These are phyloP conservation scores for Colletotrichum phormii DNA, from an alignment of 2,329 filamentous ascomycete genomes.

Conservation along the genomic window DNA sequence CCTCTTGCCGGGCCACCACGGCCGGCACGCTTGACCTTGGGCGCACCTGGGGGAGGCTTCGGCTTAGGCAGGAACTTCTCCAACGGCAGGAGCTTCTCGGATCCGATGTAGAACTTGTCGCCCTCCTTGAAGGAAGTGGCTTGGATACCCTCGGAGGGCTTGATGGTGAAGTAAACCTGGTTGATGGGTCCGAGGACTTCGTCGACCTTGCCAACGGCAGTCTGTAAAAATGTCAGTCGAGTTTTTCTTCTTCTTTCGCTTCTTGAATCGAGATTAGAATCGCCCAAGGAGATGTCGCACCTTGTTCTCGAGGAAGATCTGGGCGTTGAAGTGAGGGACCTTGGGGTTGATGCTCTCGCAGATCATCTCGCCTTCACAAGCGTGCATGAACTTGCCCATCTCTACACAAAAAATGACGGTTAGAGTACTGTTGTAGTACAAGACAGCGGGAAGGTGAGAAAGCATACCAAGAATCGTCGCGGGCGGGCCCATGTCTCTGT, in stretches of 20 bases:
- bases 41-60: conserved; percentile 76
- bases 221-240: conserved; percentile 57
- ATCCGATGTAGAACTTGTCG: conserved; percentile 96
- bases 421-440: background rate
- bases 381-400: conserved; percentile 94
- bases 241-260: background rate
- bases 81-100: conserved; percentile 93
- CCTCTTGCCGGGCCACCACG: conserved; percentile 54
- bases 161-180: conserved; percentile 98
- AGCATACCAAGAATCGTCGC: conserved; percentile 37
- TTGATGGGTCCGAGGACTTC: conserved; percentile 98
- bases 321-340: conserved; percentile 98
- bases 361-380: conserved; percentile 97
- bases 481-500: conserved; percentile 38
- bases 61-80: conserved; percentile 98
- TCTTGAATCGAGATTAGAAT: background rate
- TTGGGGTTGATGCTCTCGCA: conserved; percentile 96
- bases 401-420: conserved; percentile 60
- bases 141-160: conserved; percentile 95
- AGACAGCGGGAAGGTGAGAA: background rate
- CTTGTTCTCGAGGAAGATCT: conserved; percentile 99
- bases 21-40: conserved; percentile 70
- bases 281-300: conserved; percentile 53
- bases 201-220: conserved; percentile 94
- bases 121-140: conserved; percentile 94